Evolutionary conservation across 2,329 filamentous ascomycete species (phyloP), one percentile per base, ranked within the genome.

Genomic region (Phialocephala sp.): DNA sequence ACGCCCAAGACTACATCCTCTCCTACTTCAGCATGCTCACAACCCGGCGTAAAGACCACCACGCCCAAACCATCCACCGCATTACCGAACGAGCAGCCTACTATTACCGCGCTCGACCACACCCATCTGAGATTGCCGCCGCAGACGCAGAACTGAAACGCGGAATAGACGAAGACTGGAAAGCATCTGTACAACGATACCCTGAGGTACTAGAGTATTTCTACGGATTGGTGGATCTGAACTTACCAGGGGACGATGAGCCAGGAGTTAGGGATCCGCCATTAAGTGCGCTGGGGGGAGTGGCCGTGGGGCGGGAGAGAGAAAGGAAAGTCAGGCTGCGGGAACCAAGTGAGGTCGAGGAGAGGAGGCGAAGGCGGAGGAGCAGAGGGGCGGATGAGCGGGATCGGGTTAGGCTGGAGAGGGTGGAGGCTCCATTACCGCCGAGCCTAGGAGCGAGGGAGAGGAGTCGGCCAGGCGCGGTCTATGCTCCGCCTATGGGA

Each of bases 121-220:
- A 89, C 67, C 87, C 86, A 32, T 82, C 79, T 69, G 85, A 92
- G 74, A 84, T 93, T 60, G 80, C 84, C 45, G 83, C 85, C 64
- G 90, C 89, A 27, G 85, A 92, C 73, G 82, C 83, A 18, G 83
- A 84, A 58, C 82, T 92, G 67, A 92, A 92, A 78, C 84, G 87
- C 59, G 90, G 90, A 67, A 90, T 93, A 72, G 90, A 93, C 72
- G 88, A 91, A 68, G 91, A 93, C 79, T 94, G 91, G 91, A 86
- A 89, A 72, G 83, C 86, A 36, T 90, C 88, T 57, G 91, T 93
- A 45, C 86, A 92, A 72, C 85, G 88, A 62, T 94, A 94, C 72
- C 91, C 91, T 4, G 90, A 93, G 75, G 88, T 94, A n/a, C 81
- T 94, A 62, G 89, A 93, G 77, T 93, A 94, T 78, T 94, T 91